These are phyloP conservation scores for Lasiosphaeriaceae sp. DNA, from an alignment of 495 filamentous ascomycete genomes.

Conservation along the genomic window DNA sequence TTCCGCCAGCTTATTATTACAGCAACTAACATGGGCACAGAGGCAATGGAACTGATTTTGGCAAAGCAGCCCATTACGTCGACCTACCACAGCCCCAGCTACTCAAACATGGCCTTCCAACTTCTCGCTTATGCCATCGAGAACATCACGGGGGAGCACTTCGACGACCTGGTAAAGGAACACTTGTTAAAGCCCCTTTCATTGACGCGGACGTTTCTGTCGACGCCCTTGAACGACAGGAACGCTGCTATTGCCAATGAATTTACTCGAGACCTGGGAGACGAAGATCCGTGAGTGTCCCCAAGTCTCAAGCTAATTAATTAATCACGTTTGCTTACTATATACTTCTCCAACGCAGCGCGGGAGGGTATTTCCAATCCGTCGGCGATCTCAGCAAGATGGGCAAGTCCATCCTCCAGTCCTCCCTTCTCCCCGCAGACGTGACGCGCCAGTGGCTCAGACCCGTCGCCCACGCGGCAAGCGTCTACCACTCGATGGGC, in stretches of 20 bases:
- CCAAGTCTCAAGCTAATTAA: neutral
- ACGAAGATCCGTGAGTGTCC: neutral
- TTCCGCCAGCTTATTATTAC: too few species aligned
- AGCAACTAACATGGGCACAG: too few species aligned
- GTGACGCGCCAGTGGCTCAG: slow-evolving; percentile 53
- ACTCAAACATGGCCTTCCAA: too few species aligned
- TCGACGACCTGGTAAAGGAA: slow-evolving; percentile 2
- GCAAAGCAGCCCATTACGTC: too few species aligned
- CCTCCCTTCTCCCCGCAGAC: slow-evolving; percentile 35
- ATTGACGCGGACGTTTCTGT: slow-evolving; percentile 1
- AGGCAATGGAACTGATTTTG: too few species aligned
- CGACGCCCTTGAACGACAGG: slow-evolving; percentile 6
- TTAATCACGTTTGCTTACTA: neutral
- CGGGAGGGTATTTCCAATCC: slow-evolving; percentile 39
- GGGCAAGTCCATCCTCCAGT: slow-evolving; percentile 49
- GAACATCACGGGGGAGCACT: slow-evolving; percentile 8
- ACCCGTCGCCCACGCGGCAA: slow-evolving; percentile 42
- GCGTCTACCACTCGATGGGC: slow-evolving; percentile 40
- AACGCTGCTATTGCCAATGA: neutral
- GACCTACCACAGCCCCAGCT: too few species aligned
- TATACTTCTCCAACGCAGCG: neutral
- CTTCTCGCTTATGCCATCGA: too few species aligned
- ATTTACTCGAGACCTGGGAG: neutral
- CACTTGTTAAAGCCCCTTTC: slow-evolving; percentile 11
- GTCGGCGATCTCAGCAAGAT: slow-evolving; percentile 43